Evolutionary conservation across 1,284 basidiomycete species (phyloP).

Genomic region (Rhizoctonia solani): DNA sequence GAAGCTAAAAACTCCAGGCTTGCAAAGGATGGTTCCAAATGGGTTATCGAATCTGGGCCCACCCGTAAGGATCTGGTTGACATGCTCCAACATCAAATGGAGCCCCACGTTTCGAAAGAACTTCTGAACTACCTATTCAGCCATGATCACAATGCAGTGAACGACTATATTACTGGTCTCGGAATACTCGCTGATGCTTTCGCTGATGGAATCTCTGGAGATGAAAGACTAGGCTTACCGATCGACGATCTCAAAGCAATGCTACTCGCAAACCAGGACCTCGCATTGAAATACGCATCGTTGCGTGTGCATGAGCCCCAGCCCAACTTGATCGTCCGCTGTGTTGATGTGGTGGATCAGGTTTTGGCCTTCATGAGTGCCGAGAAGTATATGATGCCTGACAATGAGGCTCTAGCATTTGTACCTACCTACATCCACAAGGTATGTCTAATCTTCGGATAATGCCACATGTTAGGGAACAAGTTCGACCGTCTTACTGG

Average conservation of each 20-base stretch:
- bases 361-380: slow-evolving; percentile 74
- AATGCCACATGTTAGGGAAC: slow-evolving; percentile 5
- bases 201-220: slow-evolving; percentile 58
- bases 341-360: slow-evolving; percentile 85
- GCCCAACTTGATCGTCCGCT: slow-evolving; percentile 87
- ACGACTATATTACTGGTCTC: slow-evolving; percentile 85
- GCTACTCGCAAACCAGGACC: slow-evolving; percentile 89
- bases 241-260: slow-evolving; percentile 64
- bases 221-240: slow-evolving; percentile 59
- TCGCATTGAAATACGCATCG: slow-evolving; percentile 92
- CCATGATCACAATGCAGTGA: slow-evolving; percentile 93
- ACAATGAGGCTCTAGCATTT: slow-evolving; percentile 86
- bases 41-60: slow-evolving; percentile 82
- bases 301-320: slow-evolving; percentile 92
- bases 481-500: not conserved
- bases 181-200: slow-evolving; percentile 77
- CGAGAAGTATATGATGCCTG: slow-evolving; percentile 80
- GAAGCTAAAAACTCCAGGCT: slow-evolving; percentile 77
- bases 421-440: slow-evolving; percentile 91
- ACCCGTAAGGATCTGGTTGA: slow-evolving; percentile 88
- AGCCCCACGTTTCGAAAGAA: slow-evolving; percentile 76
- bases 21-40: slow-evolving; percentile 76
- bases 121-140: slow-evolving; percentile 86
- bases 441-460: slow-evolving; percentile 54
- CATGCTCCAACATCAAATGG: slow-evolving; percentile 89